These are phyloP conservation scores for Lactarius tabidus DNA, from an alignment of 768 basidiomycete species.

Conservation along the genomic window DNA sequence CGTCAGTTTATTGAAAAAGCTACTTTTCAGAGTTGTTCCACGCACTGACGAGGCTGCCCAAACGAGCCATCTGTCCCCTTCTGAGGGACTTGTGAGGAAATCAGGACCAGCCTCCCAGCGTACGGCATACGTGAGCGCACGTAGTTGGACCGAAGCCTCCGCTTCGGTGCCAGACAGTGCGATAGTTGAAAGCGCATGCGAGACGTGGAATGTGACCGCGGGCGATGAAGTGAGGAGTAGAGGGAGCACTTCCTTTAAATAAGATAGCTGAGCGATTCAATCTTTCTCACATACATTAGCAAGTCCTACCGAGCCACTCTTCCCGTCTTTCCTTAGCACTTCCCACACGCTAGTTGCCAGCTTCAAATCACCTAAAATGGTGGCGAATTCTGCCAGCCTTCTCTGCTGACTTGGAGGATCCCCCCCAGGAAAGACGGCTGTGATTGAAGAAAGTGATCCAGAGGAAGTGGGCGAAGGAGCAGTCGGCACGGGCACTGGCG, in stretches of 20 bases:
- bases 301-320: conserved; percentile 73
- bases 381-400: conserved; percentile 94
- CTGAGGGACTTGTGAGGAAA: conserved; percentile 53
- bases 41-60: conserved; percentile 80
- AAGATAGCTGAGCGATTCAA: conserved; percentile 7
- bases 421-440: conserved; percentile 28
- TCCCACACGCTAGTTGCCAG: conserved; percentile 85
- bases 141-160: conserved; percentile 61
- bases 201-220: conserved; percentile 54
- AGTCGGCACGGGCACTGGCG: conserved; percentile 42
- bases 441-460: conserved; percentile 33
- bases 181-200: conserved; percentile 52
- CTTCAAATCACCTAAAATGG: conserved; percentile 86
- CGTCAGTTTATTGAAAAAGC: conserved; percentile 8
- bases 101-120: conserved; percentile 69
- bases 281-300: conserved; percentile 1
- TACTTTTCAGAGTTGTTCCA: conserved; percentile 23
- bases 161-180: conserved; percentile 44
- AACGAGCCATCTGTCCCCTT: conserved; percentile 83
- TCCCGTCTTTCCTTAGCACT: conserved; percentile 76
- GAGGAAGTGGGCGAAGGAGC: conserved; percentile 38
- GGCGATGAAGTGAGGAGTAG: conserved; percentile 65
- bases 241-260: conserved; percentile 72
- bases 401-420: conserved; percentile 58
- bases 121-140: conserved; percentile 61